phyloP scores from a whole-genome alignment of 495 filamentous ascomycete genomes.

The Pseudevernia furfuracea region DNA sequence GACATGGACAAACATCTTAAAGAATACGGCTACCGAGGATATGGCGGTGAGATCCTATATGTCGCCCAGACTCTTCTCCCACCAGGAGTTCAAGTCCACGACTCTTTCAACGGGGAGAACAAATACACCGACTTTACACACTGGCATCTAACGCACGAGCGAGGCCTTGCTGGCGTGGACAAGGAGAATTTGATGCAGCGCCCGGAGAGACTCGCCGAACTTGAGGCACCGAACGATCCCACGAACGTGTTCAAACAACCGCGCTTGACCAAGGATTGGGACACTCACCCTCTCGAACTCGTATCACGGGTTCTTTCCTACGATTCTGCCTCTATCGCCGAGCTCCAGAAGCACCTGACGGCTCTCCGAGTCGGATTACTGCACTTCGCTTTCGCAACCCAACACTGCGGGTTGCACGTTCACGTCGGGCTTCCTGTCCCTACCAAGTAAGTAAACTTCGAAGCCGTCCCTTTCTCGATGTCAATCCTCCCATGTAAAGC shows the following conservation, averaged over 20 bases:
- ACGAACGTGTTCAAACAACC: no score
- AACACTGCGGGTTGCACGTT: conserved; percentile 25
- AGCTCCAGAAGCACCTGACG: conserved; percentile 16
- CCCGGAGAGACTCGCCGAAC: neutral
- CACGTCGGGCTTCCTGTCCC: conserved; percentile 26
- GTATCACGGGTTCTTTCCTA: conserved; percentile 20
- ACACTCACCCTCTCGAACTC: conserved; percentile 27
- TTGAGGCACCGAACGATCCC: neutral
- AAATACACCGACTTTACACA: conserved; percentile 18
- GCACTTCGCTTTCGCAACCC: conserved; percentile 9
- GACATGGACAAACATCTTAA: conserved; percentile 1
- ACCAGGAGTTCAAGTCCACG: conserved; percentile 1
- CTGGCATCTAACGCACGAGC: conserved; percentile 23
- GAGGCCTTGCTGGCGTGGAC: conserved; percentile 11
- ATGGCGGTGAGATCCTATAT: conserved; percentile 22
- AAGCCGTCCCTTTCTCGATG: neutral
- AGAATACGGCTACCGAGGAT: conserved; percentile 18
- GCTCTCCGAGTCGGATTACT: neutral
- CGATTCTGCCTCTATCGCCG: neutral
- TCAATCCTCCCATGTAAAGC: neutral
- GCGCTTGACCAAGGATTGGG: conserved; percentile 14
- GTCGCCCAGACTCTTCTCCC: conserved; percentile 8
- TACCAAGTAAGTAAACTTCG: neutral
- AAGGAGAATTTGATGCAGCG: neutral
- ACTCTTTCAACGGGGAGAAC: conserved; percentile 3